Base-by-base conservation (phyloP, 2,329 filamentous ascomycete genomes). In the Elsinoe batatas region DNA sequence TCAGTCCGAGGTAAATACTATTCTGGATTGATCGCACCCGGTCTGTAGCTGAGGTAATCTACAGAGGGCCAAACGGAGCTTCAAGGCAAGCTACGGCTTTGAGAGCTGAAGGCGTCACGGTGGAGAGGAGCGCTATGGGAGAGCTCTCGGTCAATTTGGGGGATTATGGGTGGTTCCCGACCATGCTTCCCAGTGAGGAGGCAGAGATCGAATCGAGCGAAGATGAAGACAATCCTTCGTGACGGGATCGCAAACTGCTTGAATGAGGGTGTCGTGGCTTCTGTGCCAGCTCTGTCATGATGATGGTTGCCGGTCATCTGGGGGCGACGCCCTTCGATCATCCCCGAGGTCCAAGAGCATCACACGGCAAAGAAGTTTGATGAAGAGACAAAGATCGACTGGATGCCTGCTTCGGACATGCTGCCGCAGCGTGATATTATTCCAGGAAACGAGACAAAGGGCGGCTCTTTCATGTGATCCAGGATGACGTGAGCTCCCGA, bases 1-100 rank as follows among this genome's bases (percentile, higher is more conserved):
- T 97, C 62, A 95, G 90, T 43, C 87, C 87, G 6, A 81, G 91
- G 88, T 91, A 65, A 62, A 73, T 17, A 2, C 12, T 68, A 7
- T 50, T 36, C 43, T n/a, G 38, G 12, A 17, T 37, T n/a, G 7
- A 51, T 22, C 38, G 50, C 20, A 35, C 53, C 6, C 30, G 18
- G 4, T 13, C 15, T 18, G 1, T 11, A 20, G 18, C 49, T 36
- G 54, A 56, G 58, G 44, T 58, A 46, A 17, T 17, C n/a, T 57
- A 7, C 20, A 69, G 67, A 64, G 68, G 66, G 15, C 72, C 71
- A 11, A 66, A 68, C 49, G 73, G 75, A 49, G 75, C 76, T 17
- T 65, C 67, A 50, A 67, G 71, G 35, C 76, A 78, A 63, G 75
- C 76, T 43, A 65, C 70, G 54, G 73, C 69, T 18, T 64, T 79